A percentile compares a stretch with the other conserved stretches of the same genome.
These are phyloP conservation scores for Penicillium sp. DNA, from an alignment of 2,329 filamentous ascomycete genomes.

Conservation along the genomic window DNA sequence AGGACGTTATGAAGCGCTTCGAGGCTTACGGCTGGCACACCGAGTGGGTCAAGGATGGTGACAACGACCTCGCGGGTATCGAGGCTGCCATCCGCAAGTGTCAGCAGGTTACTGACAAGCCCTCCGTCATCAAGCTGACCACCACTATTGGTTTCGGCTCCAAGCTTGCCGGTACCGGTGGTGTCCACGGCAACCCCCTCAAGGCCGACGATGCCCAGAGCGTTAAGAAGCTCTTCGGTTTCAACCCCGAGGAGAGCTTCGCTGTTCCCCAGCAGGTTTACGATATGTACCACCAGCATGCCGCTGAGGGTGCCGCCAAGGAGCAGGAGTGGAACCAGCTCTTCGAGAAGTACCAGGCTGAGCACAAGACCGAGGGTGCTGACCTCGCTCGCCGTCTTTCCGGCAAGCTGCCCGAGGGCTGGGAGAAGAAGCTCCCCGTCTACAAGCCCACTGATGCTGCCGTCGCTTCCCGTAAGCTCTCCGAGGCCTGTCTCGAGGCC, in stretches of 20 bases:
- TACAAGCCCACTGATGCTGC: conserved; percentile 85
- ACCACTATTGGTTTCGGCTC: conserved; percentile 98
- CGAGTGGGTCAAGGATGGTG: conserved; percentile 78
- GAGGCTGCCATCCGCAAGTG: conserved; percentile 83
- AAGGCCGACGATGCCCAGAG: conserved; percentile 92
- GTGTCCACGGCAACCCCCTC: conserved; percentile 92
- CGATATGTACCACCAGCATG: conserved; percentile 82
- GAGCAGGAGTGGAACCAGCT: conserved; percentile 96
- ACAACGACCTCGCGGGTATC: conserved; percentile 82
- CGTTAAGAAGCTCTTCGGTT: conserved; percentile 93
- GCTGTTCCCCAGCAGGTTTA: conserved; percentile 93
- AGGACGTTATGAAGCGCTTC: conserved; percentile 92
- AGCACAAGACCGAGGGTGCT: conserved; percentile 73
- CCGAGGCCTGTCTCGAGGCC: conserved; percentile 87
- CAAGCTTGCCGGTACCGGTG: conserved; percentile 85
- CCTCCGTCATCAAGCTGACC: conserved; percentile 90
- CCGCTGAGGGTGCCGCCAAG: conserved; percentile 77
- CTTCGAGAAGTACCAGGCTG: conserved; percentile 77
- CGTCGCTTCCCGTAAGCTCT: conserved; percentile 91
- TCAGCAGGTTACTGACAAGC: conserved; percentile 91
- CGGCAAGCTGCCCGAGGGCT: conserved; percentile 86
- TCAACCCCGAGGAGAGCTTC: conserved; percentile 91
- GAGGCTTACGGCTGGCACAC: conserved; percentile 97
- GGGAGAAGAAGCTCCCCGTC: conserved; percentile 88
- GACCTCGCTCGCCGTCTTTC: conserved; percentile 79